phyloP scores from a whole-genome alignment of 257 asterid genomes.

The Penstemon eatonii region DNA sequence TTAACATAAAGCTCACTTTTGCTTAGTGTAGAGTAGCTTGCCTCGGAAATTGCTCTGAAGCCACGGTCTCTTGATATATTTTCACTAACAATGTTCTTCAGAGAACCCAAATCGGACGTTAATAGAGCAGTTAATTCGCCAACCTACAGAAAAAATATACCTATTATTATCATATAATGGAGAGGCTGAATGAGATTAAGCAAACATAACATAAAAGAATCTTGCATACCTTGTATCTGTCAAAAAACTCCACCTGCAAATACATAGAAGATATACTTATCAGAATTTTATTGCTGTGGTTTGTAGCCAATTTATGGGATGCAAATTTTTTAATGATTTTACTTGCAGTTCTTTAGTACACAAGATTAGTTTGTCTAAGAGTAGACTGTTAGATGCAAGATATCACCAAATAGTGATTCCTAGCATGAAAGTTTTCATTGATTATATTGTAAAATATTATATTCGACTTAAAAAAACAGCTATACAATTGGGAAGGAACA shows the following conservation, averaged over 20 bases:
- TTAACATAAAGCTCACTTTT: constrained; percentile 66
- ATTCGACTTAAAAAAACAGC: neutral
- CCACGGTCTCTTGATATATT: constrained; percentile 98
- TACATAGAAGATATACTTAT: constrained; percentile 22
- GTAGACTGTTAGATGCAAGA: neutral
- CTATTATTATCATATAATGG: constrained; percentile 12
- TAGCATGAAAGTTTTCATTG: neutral
- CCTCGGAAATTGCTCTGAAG: constrained; percentile 97
- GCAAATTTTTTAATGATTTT: neutral
- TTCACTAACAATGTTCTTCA: constrained; percentile 83
- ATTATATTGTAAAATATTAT: neutral
- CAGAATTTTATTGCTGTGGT: constrained; percentile 22
- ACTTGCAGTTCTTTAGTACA: neutral
- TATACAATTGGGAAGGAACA: constrained; percentile 11
- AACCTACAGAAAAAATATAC: constrained; percentile 52
- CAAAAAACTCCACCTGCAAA: constrained; percentile 90
- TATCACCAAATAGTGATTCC: neutral
- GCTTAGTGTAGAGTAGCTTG: constrained; percentile 76
- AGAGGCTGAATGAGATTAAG: constrained; percentile 7
- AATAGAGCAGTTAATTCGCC: constrained; percentile 89
- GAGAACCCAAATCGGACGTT: constrained; percentile 90
- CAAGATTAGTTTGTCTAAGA: constrained; percentile 7
- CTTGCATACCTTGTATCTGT: constrained; percentile 74
- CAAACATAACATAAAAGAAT: constrained; percentile 20
- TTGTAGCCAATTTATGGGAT: constrained; percentile 5